These are phyloP conservation scores for Malus hybrid DNA, from an alignment of 331 rosid species.

Conservation along the genomic window DNA sequence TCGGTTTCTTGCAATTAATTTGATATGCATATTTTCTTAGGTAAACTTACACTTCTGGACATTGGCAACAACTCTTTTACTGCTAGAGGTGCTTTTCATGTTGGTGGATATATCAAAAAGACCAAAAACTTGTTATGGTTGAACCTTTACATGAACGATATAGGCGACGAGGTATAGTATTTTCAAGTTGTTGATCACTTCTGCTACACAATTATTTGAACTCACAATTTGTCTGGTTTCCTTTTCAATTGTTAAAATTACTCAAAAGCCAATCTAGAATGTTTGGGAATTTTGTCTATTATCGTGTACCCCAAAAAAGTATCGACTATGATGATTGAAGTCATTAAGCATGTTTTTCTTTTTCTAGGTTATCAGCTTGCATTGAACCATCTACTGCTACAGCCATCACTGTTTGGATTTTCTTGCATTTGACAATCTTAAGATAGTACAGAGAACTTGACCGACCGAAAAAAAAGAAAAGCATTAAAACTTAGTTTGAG, in stretches of 20 bases:
- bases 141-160: slow-evolving; percentile 93
- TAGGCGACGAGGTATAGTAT: slow-evolving; percentile 80
- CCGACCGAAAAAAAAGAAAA: not conserved
- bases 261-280: not conserved
- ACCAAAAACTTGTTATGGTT: slow-evolving; percentile 62
- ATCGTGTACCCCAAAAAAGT: too few relatives aligned
- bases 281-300: not conserved
- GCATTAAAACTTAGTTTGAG: not conserved
- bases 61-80: slow-evolving; percentile 82
- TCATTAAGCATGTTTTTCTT: not conserved
- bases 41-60: slow-evolving; percentile 72
- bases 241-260: not conserved
- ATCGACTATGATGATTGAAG: too few relatives aligned
- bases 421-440: not conserved
- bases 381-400: not conserved
- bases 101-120: slow-evolving; percentile 71
- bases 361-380: not conserved
- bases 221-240: not conserved
- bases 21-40: slow-evolving; percentile 38
- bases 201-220: not conserved
- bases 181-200: slow-evolving; percentile 6
- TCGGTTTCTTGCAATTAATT: slow-evolving; percentile 5
- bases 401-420: not conserved
- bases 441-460: not conserved
- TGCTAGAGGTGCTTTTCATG: slow-evolving; percentile 75